Conservation (phyloP, 306 rosid species). For the Rosa lucieae region DNA sequence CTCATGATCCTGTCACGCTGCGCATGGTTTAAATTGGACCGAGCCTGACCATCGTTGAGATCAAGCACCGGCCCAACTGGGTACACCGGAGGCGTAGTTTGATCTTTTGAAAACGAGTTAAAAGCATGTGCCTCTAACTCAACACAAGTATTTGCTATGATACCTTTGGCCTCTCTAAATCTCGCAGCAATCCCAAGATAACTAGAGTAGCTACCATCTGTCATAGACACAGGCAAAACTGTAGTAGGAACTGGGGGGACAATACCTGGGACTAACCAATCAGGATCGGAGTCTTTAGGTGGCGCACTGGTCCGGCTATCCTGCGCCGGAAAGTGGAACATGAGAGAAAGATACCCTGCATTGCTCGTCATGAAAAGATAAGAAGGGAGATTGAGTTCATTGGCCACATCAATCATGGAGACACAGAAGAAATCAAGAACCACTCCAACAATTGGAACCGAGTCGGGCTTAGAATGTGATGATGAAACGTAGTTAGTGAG, state of each 20-base stretch:
- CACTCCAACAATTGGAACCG: slow-evolving; percentile 34
- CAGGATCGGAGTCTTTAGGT: slow-evolving; percentile 37
- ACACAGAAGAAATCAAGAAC: slow-evolving; percentile 53
- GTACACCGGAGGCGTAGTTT: slow-evolving; percentile 46
- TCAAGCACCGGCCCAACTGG: slow-evolving; percentile 59
- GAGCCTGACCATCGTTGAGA: slow-evolving; percentile 23
- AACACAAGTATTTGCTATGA: slow-evolving; percentile 49
- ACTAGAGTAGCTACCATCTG: slow-evolving; percentile 47
- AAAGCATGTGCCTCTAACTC: slow-evolving; percentile 45
- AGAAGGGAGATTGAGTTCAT: slow-evolving; percentile 46
- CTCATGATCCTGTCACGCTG: slow-evolving; percentile 41
- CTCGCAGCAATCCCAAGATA: slow-evolving; percentile 38
- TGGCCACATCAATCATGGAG: slow-evolving; percentile 49
- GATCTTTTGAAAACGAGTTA: slow-evolving; percentile 29
- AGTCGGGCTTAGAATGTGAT: slow-evolving; percentile 7
- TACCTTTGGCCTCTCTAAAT: slow-evolving; percentile 49
- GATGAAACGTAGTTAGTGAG: slow-evolving; percentile 26
- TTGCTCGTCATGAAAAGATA: slow-evolving; percentile 45
- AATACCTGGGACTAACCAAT: slow-evolving; percentile 39
- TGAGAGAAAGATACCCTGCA: slow-evolving; percentile 38
- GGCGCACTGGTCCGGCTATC: slow-evolving; percentile 22
- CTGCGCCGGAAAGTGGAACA: slow-evolving; percentile 33
- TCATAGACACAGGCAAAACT: slow-evolving; percentile 41
- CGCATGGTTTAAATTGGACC: slow-evolving; percentile 34
- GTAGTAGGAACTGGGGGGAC: slow-evolving; percentile 33